phyloP scores from a whole-genome alignment of 768 basidiomycete species.

The Trametes punicea region DNA sequence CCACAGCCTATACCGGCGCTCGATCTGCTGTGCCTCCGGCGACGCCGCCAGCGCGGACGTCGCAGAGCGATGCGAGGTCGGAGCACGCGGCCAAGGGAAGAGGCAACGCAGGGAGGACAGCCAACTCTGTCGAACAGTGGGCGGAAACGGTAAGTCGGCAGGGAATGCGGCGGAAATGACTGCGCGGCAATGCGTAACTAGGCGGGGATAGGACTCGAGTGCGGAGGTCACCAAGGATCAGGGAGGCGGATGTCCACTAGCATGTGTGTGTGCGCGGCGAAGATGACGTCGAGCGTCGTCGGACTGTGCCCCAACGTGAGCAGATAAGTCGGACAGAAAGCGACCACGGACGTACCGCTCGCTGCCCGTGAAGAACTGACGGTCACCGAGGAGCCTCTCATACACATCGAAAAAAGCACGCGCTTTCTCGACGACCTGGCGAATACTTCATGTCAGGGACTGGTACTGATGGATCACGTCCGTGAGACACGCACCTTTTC shows the following conservation, averaged over 20 bases:
- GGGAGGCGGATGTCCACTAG: slow-evolving; percentile 58
- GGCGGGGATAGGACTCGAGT: slow-evolving; percentile 54
- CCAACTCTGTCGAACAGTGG: slow-evolving; percentile 9
- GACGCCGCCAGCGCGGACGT: slow-evolving; percentile 27
- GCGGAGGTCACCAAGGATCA: slow-evolving; percentile 56
- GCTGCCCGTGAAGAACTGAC: slow-evolving; percentile 39
- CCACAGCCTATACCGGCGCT: slow-evolving; percentile 44
- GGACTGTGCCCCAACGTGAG: slow-evolving; percentile 38
- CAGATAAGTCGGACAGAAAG: not conserved
- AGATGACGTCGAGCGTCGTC: slow-evolving; percentile 58
- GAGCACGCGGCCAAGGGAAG: slow-evolving; percentile 18
- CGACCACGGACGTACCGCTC: slow-evolving; percentile 20
- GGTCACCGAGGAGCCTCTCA: slow-evolving; percentile 47
- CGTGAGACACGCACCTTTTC: slow-evolving; percentile 52
- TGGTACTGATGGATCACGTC: not conserved
- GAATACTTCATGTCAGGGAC: not conserved
- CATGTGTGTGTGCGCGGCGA: slow-evolving; percentile 68
- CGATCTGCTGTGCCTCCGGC: slow-evolving; percentile 29
- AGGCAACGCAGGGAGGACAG: slow-evolving; percentile 38
- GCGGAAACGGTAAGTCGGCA: slow-evolving; percentile 23
- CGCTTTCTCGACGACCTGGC: slow-evolving; percentile 58
- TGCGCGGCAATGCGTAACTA: slow-evolving; percentile 56
- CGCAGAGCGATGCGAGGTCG: slow-evolving; percentile 19
- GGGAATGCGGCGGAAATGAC: slow-evolving; percentile 37
- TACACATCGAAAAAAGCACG: slow-evolving; percentile 56